Base-by-base conservation (phyloP, 73 alveolate species). In the Tetrahymena borealis region DNA sequence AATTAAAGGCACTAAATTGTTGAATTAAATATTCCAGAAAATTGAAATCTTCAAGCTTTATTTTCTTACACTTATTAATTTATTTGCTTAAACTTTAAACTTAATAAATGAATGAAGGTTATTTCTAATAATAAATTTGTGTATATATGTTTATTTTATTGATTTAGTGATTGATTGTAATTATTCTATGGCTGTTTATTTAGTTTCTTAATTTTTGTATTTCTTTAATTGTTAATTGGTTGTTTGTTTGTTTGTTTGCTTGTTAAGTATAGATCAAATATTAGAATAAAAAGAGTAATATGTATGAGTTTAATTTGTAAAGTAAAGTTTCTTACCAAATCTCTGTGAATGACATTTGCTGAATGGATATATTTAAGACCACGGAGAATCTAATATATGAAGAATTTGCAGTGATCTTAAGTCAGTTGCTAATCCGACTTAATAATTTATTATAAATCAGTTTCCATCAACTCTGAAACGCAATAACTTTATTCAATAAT, bases 401-500 rank as follows among this genome's bases (percentile, higher is more conserved):
- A 99, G 96, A 96, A 99, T 90, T 98, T 98, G 92, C 97, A 97
- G 93, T 98, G 99, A 38, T 98, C 99, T 79, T 97, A 98, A 11
- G 99, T 94, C 38, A 98, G 97, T 91, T 97, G 97, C 94, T 98
- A 97, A 38, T 97, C 96, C 31, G 99, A 97, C 94, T 98, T 98
- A 35, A 99, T 95, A 78, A 99, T 98, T 38, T 97, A 90, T 4
- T 98, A 98, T 43, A 99, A 93, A 94, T 99, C 99, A 15, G 99
- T 98, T 92, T 99, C 99, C 99, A 98, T 98, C 90, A 99, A 94
- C 94, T 99, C 99, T 78, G 97, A 92, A 20, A 98, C 98, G 32
- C 97, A 97, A 41, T 98, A 98, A 20, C 96, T 94, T 60, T 32
- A 24, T 38, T 90, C 20, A 33, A 39, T 4, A 32, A 41, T 20